Evolutionary conservation across 805 yeast genomes (phyloP).

Genomic region (Candida ascalaphidarum): DNA sequence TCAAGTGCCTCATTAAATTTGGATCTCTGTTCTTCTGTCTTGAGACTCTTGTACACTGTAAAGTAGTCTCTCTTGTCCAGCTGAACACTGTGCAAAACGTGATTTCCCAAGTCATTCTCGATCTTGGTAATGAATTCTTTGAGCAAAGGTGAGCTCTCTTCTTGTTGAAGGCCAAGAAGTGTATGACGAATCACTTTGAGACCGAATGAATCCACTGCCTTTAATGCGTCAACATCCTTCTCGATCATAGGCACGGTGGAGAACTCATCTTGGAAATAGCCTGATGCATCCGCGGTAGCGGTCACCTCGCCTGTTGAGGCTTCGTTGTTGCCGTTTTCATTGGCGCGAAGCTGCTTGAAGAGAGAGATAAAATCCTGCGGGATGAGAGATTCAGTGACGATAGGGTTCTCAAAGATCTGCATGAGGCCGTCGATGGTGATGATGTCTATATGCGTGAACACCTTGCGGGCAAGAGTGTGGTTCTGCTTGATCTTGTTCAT

Average conservation of each 20-base stretch:
- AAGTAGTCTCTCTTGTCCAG: constrained; percentile 53
- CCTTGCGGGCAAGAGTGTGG: constrained; percentile 9
- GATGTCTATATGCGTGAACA: constrained; percentile 43
- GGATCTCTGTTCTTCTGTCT: constrained; percentile 31
- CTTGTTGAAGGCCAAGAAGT: constrained; percentile 36
- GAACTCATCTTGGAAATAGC: constrained; percentile 23
- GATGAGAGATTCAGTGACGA: constrained; percentile 18
- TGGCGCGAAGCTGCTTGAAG: constrained; percentile 15
- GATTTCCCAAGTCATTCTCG: constrained; percentile 16
- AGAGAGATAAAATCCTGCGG: constrained; percentile 25
- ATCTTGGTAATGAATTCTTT: constrained; percentile 18
- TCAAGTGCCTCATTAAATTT: constrained; percentile 63
- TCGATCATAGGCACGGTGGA: constrained; percentile 33
- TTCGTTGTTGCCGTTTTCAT: too few species aligned
- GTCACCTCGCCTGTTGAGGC: too few species aligned
- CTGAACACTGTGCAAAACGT: constrained; percentile 18
- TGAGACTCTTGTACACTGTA: constrained; percentile 48
- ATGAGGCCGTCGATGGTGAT: constrained; percentile 41
- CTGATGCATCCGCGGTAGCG: background rate
- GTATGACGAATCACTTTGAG: constrained; percentile 73
- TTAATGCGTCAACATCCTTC: constrained; percentile 47
- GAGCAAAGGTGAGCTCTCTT: constrained; percentile 10
- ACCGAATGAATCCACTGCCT: constrained; percentile 69
- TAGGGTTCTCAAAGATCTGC: constrained; percentile 17
- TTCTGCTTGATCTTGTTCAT: constrained; percentile 1